Evolutionary conservation across 495 filamentous ascomycete species (phyloP).

Genomic region (Trichoderma gamsii): DNA sequence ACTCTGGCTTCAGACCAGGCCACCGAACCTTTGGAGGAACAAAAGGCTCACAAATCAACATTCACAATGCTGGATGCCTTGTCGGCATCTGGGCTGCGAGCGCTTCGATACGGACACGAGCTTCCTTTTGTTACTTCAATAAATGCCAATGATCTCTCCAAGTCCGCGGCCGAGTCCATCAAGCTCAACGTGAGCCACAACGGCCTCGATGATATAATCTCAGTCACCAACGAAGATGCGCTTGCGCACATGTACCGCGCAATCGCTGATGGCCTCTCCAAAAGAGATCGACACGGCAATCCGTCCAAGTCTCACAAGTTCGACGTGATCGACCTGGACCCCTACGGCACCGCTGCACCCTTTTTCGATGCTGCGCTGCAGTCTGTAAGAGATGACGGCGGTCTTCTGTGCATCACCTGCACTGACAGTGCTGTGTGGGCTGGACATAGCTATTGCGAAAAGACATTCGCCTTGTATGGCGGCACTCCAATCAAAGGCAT

Average conservation of each 20-base stretch:
- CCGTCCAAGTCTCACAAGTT: conserved; percentile 48
- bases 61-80: conserved; percentile 91
- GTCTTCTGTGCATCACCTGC: conserved; percentile 90
- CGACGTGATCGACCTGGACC: conserved; percentile 94
- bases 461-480: conserved; percentile 85
- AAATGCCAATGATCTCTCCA: conserved; percentile 83
- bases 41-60: conserved; percentile 20
- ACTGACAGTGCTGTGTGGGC: conserved; percentile 94
- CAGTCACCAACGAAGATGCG: conserved; percentile 69
- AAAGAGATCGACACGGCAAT: conserved; percentile 24
- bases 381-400: conserved; percentile 71
- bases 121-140: conserved; percentile 74
- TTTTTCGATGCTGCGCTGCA: conserved; percentile 90
- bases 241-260: conserved; percentile 81
- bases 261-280: conserved; percentile 37
- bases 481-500: conserved; percentile 76
- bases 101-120: conserved; percentile 86
- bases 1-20: neutral
- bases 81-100: conserved; percentile 88
- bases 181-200: conserved; percentile 80
- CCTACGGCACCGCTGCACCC: conserved; percentile 85
- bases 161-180: conserved; percentile 72
- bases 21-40: conserved; percentile 11
- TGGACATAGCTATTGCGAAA: conserved; percentile 87
- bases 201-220: conserved; percentile 60